Evolutionary conservation across 1,139 yeast genomes (phyloP).

Genomic region (Eremothecium cymbalariae): DNA sequence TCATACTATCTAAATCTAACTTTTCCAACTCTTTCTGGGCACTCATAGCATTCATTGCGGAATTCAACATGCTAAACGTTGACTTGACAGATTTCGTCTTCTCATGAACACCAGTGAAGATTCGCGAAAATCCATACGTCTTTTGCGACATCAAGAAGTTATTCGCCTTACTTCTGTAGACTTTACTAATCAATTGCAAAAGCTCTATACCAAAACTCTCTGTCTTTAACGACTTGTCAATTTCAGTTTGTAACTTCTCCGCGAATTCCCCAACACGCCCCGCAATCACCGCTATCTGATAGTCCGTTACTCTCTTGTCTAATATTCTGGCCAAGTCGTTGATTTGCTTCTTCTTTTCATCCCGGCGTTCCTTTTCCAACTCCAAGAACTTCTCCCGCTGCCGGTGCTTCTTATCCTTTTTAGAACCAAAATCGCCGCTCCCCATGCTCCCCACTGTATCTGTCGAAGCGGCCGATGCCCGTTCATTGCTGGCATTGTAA

Average conservation of each 20-base stretch:
- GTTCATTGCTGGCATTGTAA: too few species aligned
- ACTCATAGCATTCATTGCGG: slow-evolving; percentile 69
- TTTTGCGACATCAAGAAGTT: slow-evolving; percentile 51
- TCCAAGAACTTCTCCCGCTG: slow-evolving; percentile 49
- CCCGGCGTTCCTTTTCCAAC: slow-evolving; percentile 48
- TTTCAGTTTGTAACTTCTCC: slow-evolving; percentile 43
- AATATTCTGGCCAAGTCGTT: slow-evolving; percentile 45
- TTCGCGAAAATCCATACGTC: slow-evolving; percentile 56
- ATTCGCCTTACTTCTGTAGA: slow-evolving; percentile 53
- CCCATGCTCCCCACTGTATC: slow-evolving; percentile 10
- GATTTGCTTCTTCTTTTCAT: slow-evolving; percentile 47
- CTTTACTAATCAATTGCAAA: slow-evolving; percentile 60
- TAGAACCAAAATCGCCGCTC: slow-evolving; percentile 8
- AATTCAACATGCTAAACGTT: slow-evolving; percentile 56
- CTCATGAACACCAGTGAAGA: slow-evolving; percentile 63
- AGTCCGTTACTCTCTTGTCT: slow-evolving; percentile 35
- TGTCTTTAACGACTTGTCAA: slow-evolving; percentile 59
- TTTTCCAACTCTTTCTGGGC: slow-evolving; percentile 62
- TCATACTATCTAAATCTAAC: slow-evolving; percentile 44
- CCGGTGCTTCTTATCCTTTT: slow-evolving; percentile 7
- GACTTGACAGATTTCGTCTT: slow-evolving; percentile 65
- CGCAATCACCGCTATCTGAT: slow-evolving; percentile 30
- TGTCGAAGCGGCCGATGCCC: slow-evolving; percentile 6
- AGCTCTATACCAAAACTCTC: slow-evolving; percentile 77
- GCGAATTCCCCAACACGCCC: slow-evolving; percentile 35